Percentiles rank a stretch among this genome's conserved stretches.
Evolutionary conservation across 2,329 filamentous ascomycete genomes (phyloP).

Genomic region (Chaetomium strumarium): DNA sequence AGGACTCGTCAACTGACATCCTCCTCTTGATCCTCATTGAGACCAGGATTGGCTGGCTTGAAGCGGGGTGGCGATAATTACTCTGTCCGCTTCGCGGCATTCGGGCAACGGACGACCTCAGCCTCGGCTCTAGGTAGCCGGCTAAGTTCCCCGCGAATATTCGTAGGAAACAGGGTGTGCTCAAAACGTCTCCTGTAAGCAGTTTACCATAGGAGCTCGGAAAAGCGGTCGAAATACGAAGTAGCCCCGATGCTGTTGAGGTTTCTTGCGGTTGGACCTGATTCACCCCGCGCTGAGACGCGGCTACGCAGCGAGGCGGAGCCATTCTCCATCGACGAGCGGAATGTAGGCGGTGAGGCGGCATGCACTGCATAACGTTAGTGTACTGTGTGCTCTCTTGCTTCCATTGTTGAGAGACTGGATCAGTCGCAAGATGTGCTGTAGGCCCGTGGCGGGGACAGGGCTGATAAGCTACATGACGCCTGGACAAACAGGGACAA

Average conservation of each 20-base stretch:
- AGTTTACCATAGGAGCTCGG: background rate
- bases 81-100: background rate
- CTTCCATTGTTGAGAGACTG: background rate
- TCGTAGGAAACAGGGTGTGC: background rate
- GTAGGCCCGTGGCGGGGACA: background rate
- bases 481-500: background rate
- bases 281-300: conserved; percentile 3
- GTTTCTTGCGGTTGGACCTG: conserved; percentile 3
- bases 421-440: background rate
- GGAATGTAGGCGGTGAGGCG: conserved; percentile 8
- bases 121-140: too few relatives aligned
- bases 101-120: background rate
- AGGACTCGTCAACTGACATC: background rate
- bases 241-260: too few relatives aligned
- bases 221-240: background rate
- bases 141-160: too few relatives aligned
- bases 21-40: background rate
- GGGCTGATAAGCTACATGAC: background rate
- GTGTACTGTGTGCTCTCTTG: background rate
- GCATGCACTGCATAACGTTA: background rate
- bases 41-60: background rate
- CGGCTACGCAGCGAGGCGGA: conserved; percentile 6
- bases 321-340: background rate
- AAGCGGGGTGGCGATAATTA: background rate
- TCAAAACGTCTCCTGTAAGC: background rate